Base-by-base conservation (phyloP, 371 early-diverging fungal genomes). In the Mucor lusitanicus region DNA sequence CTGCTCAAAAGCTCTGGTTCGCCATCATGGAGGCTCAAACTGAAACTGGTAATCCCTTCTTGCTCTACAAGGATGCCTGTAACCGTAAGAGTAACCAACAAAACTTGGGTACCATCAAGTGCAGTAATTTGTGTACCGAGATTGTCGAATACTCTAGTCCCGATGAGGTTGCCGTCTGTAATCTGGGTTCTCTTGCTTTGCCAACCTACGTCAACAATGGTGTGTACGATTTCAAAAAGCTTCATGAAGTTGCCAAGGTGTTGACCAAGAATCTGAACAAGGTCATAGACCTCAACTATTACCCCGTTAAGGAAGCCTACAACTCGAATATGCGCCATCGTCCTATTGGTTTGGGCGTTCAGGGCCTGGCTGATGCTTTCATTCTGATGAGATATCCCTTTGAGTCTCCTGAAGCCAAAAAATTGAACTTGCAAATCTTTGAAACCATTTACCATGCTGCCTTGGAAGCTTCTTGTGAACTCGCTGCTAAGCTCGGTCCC, bases 161-260 rank as follows among this genome's bases (percentile, higher is more conserved):
- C 33, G 97, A 99, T 71, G 99, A 99, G 78, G 96, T 98, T 9
- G 99, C 99, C 17, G 99, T 99, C 27, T 99, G 99, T 88, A 99
- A 99, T 79, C 79, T 99, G 71, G 99, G 98, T 21, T 97, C 97
- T 42, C 88, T 99, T 53, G 95, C 98, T 19, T 87, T 99, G 39
- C 99, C 99, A 12, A 80, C 87, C 12, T 99, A 94, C 86, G 94
- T 99, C 28, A 64, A 71, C 30, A 60, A 53, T 15, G 85, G 88
- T 63, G 80, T 90, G 59, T 94, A 84, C 65, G 90, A 96, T 69
- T 94, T 92, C 73, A 74, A 83, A 50, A 88, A 89, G 72, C 79
- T 95, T 4, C 90, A 89, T 65, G 80, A 89, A 50, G 90, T 87
- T 32, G 33, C 70, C 46, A 95, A 98, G 78, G 92, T 95, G 5